phyloP scores from a whole-genome alignment of 495 filamentous ascomycete species.

The Annulohypoxylon moriforme region DNA sequence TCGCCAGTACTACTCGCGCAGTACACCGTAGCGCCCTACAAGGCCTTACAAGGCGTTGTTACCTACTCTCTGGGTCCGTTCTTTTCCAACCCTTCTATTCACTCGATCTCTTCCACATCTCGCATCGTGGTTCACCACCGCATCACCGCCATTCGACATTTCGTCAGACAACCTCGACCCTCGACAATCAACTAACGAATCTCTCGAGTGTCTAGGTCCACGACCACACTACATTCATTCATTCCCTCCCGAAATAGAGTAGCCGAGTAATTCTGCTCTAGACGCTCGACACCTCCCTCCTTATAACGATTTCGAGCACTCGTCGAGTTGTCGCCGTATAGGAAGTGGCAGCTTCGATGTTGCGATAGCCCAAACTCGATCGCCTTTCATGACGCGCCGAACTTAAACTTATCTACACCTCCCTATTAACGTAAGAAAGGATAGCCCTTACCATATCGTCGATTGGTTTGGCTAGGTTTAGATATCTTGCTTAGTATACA shows the following conservation, averaged over 20 bases:
- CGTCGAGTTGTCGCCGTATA: slow-evolving; percentile 3
- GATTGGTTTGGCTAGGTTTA: not conserved
- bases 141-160: slow-evolving; percentile 24
- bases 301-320: not conserved
- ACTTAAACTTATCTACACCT: slow-evolving; percentile 2
- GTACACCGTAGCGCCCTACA: slow-evolving; percentile 26
- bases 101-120: not conserved
- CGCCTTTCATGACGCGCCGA: slow-evolving; percentile 44
- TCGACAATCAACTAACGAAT: slow-evolving; percentile 2
- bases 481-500: slow-evolving; percentile 7
- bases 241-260: not conserved
- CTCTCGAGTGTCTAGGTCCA: not conserved
- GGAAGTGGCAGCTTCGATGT: slow-evolving; percentile 22
- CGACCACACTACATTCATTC: not conserved
- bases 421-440: slow-evolving; percentile 4
- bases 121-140: slow-evolving; percentile 6
- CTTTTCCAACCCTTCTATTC: slow-evolving; percentile 7
- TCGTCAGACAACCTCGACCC: slow-evolving; percentile 27
- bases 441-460: not conserved
- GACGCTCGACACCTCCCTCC: not conserved
- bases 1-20: slow-evolving; percentile 7
- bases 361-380: slow-evolving; percentile 28
- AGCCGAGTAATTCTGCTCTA: not conserved
- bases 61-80: slow-evolving; percentile 25
- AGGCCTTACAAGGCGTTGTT: slow-evolving; percentile 18